A percentile compares a stretch with the other conserved stretches of the same genome.
Conservation (phyloP, 768 basidiomycete species). For the Rubroboletus satanas region DNA sequence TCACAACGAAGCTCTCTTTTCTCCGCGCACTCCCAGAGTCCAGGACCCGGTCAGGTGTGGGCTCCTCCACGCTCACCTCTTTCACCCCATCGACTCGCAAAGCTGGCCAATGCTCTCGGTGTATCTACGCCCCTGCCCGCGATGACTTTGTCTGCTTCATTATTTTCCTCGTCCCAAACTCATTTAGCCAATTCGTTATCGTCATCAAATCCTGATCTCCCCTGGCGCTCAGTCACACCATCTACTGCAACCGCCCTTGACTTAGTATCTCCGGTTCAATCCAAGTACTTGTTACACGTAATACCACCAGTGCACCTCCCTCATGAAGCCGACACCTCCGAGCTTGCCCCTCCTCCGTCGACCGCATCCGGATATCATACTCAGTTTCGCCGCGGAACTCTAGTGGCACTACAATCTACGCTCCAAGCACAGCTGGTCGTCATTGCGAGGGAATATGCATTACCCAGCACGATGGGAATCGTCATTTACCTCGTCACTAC, state of each 20-base stretch:
- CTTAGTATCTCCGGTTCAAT: conserved; percentile 40
- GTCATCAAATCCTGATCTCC: conserved; percentile 28
- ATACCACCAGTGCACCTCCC: conserved; percentile 73
- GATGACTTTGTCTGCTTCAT: conserved; percentile 24
- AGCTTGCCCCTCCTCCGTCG: conserved; percentile 49
- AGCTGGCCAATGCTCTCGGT: conserved; percentile 82
- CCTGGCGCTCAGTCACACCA: conserved; percentile 50
- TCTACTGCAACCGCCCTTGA: conserved; percentile 40
- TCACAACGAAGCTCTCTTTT: conserved; percentile 13
- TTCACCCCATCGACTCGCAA: conserved; percentile 72
- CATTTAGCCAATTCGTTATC: conserved; percentile 18
- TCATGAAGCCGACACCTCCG: conserved; percentile 52
- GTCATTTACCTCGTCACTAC: conserved; percentile 72
- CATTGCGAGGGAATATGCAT: conserved; percentile 90
- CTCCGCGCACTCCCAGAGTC: conserved; percentile 10
- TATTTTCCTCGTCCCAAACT: conserved; percentile 8
- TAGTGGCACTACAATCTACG: conserved; percentile 81
- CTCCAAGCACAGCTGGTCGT: conserved; percentile 78
- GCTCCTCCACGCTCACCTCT: conserved; percentile 67
- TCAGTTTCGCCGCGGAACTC: conserved; percentile 78
- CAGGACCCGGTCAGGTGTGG: conserved; percentile 37
- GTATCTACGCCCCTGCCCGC: conserved; percentile 71
- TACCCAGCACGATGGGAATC: conserved; percentile 82
- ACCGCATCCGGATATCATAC: conserved; percentile 72
- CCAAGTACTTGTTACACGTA: conserved; percentile 77